Evolutionary conservation across 257 asterid species (phyloP).

Genomic region (Capsicum chinense): DNA sequence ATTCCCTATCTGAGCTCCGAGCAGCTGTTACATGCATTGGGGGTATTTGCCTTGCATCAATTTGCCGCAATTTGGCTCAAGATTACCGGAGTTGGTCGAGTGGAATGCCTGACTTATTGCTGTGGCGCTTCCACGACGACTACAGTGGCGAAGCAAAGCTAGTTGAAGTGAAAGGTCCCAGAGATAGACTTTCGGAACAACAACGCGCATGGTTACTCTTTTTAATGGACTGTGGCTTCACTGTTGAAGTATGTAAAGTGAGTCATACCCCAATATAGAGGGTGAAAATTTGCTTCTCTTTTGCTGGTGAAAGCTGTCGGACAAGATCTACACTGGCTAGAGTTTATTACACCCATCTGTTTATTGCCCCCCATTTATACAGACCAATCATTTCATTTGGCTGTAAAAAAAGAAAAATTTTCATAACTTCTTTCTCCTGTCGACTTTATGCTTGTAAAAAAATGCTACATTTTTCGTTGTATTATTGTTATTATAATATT

Average conservation of each 20-base stretch:
- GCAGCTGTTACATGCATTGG: constrained; percentile 87
- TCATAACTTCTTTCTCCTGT: no score
- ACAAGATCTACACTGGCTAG: neutral
- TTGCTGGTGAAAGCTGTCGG: neutral
- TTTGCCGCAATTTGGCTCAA: constrained; percentile 85
- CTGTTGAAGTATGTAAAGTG: constrained; percentile 87
- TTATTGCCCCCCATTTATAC: neutral
- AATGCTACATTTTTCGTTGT: no score
- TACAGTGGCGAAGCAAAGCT: constrained; percentile 92
- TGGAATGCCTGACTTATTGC: constrained; percentile 94
- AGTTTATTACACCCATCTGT: neutral
- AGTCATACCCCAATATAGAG: constrained; percentile 38
- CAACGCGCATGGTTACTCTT: constrained; percentile 95
- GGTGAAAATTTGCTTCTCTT: neutral
- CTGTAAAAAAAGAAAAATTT: neutral
- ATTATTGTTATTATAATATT: no score
- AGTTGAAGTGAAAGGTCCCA: constrained; percentile 95
- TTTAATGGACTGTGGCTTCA: constrained; percentile 79
- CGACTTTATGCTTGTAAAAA: no score
- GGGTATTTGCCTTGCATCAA: constrained; percentile 69
- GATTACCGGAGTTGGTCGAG: constrained; percentile 96
- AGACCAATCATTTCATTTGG: neutral
- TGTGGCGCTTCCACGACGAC: constrained; percentile 83
- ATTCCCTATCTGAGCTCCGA: constrained; percentile 67
- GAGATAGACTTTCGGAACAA: constrained; percentile 90